Base-by-base conservation (phyloP, 2,329 filamentous ascomycete species). In the Cercospora nicotianae region DNA sequence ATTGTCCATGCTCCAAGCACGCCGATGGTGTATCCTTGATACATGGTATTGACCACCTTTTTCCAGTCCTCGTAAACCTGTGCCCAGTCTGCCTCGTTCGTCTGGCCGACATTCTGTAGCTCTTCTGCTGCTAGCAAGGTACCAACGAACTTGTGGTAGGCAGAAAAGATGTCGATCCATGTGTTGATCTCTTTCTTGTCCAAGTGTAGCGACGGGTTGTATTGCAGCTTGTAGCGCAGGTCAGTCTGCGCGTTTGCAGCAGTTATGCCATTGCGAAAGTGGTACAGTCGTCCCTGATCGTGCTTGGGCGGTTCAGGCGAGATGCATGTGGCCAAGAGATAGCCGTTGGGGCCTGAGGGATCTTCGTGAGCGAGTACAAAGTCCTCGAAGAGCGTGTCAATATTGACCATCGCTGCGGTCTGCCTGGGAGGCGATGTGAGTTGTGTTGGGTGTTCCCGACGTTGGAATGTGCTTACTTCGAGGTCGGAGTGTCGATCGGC, bases 1-100 rank as follows among this genome's bases (percentile, higher is more conserved):
- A 99, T 89, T 0, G 93, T 95, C 94, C 95, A 99, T 33, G 93
- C 90, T 72, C 92, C 89, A 74, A 98, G 92, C 2, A 87, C 86
- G 65, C 85, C 84, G 72, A 87, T 90, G 39, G 89, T 90, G 78
- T 97, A 97, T 33, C 93, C 93, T 72, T 93, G 88, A 67, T 94
- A 89, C 45, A 98, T 83, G 59, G 85, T 83, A 70, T 90, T 91
- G 57, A 91, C 88, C 69, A 98, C 77, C 48, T 96, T 92, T 77
- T 92, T 96, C 94, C 95, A 98, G 10, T 89, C 83, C 69, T 93
- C 90, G 76, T 97, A 99, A 0, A 94, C 91, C 65, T 87, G 90
- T n/a, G 86, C 86, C 89, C 92, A 96, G 67, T 91, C 88, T n/a
- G 87, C 83, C 53, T 81, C 78, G 18, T 75, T 75, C 39, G 62